Conservation (phyloP, 805 yeast species). For the Kodamaea fukazawae region DNA sequence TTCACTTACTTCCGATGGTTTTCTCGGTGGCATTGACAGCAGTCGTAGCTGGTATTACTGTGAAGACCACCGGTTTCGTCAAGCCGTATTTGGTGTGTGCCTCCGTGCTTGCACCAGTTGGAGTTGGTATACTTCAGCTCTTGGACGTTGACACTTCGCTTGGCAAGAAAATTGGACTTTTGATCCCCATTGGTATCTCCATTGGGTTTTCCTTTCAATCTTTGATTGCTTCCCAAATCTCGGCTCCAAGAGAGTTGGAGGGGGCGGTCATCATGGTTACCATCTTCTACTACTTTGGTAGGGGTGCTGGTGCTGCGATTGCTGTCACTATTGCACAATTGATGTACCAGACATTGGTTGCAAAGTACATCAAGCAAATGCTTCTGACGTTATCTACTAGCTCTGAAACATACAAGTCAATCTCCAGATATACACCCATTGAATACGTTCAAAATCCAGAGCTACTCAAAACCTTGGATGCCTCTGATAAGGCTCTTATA, state of each 20-base stretch:
- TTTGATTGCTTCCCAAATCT: conserved; percentile 44
- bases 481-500: conserved; percentile 17
- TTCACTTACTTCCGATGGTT: conserved; percentile 43
- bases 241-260: conserved; percentile 47
- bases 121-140: conserved; percentile 43
- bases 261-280: conserved; percentile 53
- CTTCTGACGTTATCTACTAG: background rate
- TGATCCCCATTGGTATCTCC: conserved; percentile 46
- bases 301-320: conserved; percentile 31
- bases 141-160: conserved; percentile 36
- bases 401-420: conserved; percentile 7
- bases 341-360: conserved; percentile 22
- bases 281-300: conserved; percentile 39
- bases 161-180: conserved; percentile 41
- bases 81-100: conserved; percentile 41
- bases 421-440: conserved; percentile 13
- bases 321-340: conserved; percentile 32
- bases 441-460: conserved; percentile 23
- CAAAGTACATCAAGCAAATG: conserved; percentile 17
- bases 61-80: conserved; percentile 38
- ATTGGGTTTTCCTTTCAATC: conserved; percentile 44
- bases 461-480: conserved; percentile 16
- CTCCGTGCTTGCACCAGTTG: conserved; percentile 36
- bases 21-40: conserved; percentile 40
- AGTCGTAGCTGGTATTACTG: conserved; percentile 33